Base-by-base conservation (phyloP, 164 flowering plant genomes). In the Pachysandra terminalis region DNA sequence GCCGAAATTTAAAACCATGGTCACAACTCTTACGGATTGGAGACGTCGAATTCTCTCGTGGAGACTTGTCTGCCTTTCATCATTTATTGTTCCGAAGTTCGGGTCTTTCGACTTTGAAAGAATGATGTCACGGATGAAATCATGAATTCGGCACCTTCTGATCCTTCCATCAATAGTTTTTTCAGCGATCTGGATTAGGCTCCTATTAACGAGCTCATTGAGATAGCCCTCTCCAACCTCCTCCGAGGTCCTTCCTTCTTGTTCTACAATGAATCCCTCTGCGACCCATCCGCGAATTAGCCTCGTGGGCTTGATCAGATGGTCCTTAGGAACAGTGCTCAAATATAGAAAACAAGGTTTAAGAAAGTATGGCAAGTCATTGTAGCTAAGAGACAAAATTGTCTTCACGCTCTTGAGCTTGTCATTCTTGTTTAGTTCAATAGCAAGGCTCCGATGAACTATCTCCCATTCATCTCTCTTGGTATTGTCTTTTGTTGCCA, bases 211-310 rank as follows among this genome's bases (percentile, higher is more conserved):
- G 41, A 77, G 80, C 71, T 77, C 76, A 5, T 40, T 66, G 40
- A 73, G 54, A 65, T 77, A 77, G 49, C 59, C 68, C 14, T 66
- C 76, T 27, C 73, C 79, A 56, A 72, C 75, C 32, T 76, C 79
- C 62, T 76, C 79, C 51, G 49, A 13, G 7, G 72, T 60, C 60
- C 23, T 76, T 17, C 68, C 74, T 41, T 61, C 68, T 22, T 76
- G 62, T 41, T 40, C 73, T 63, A 61, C 65, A 1, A 77, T 61
- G 41, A 77, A 77, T 6, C 76, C 74, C 58, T 77, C 80, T 1
- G 80, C 76, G 16, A 62, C 54, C 76, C 76, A 73, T 21, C 69
- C n/a, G 24, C 77, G 59, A 40, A 69, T 61, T 1, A 77, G 65
- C 40, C 66, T 73, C 65, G 40, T 59, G 7, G 13, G 57, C 24